A percentile compares a stretch with the other conserved stretches of the same genome.
phyloP scores from a whole-genome alignment of 164 flowering plant genomes.

The Vitis amurensis region DNA sequence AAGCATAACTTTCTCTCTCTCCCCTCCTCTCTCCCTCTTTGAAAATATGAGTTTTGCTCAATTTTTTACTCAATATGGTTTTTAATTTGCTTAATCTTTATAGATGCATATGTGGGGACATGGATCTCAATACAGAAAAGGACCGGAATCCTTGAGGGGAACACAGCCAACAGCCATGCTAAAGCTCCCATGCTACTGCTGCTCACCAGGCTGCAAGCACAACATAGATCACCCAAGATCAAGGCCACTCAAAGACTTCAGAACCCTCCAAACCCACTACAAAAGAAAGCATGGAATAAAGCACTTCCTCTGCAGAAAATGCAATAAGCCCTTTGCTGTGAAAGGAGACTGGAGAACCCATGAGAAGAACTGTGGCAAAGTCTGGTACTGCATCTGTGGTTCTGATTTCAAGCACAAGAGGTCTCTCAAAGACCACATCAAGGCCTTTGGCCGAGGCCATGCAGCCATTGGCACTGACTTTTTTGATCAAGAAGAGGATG shows the following conservation, averaged over 20 bases:
- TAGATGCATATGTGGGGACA: conserved; percentile 73
- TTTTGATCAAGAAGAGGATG: conserved; percentile 29
- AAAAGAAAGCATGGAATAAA: conserved; percentile 54
- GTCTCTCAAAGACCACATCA: conserved; percentile 47
- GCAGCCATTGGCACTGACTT: conserved; percentile 15
- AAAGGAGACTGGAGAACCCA: conserved; percentile 58
- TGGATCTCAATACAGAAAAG: conserved; percentile 58
- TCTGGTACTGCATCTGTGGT: conserved; percentile 52
- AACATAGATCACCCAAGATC: conserved; percentile 49
- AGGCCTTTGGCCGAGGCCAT: conserved; percentile 46
- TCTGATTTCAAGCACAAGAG: conserved; percentile 58
- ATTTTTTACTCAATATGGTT: background rate
- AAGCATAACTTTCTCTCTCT: background rate
- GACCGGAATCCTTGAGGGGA: conserved; percentile 49
- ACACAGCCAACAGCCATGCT: conserved; percentile 49
- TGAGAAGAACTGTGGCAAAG: conserved; percentile 55
- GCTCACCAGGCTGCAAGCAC: conserved; percentile 50
- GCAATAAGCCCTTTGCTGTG: conserved; percentile 44
- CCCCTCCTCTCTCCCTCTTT: background rate
- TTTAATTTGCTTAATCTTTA: background rate
- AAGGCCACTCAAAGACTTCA: conserved; percentile 51
- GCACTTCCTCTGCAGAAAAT: conserved; percentile 49
- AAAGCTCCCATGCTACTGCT: conserved; percentile 52
- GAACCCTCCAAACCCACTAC: conserved; percentile 61
- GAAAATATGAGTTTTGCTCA: background rate